Evolutionary conservation across 768 basidiomycete genomes (phyloP).

Genomic region (Boletus sp.): DNA sequence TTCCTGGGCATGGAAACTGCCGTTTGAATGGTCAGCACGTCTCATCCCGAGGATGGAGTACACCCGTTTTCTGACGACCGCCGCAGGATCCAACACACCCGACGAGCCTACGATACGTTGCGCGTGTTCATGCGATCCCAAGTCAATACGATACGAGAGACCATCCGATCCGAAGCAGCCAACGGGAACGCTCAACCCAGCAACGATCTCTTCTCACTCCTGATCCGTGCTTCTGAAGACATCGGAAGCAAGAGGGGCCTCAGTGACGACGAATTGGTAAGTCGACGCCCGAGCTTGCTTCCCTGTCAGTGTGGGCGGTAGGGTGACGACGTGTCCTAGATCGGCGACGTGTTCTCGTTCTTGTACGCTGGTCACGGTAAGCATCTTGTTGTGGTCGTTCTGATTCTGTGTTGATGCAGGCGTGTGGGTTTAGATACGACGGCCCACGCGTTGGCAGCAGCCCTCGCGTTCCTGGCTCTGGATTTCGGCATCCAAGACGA

Average conservation of each 20-base stretch:
- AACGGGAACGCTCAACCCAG: not conserved
- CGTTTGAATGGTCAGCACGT: slow-evolving; percentile 9
- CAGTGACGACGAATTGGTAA: slow-evolving; percentile 15
- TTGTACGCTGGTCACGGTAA: slow-evolving; percentile 57
- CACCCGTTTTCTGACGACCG: not conserved
- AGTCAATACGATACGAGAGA: not conserved
- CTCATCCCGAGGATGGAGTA: not conserved
- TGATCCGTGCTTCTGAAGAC: slow-evolving; percentile 15
- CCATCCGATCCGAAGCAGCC: not conserved
- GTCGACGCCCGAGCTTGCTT: not conserved
- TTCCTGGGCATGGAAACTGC: slow-evolving; percentile 19
- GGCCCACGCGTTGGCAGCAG: slow-evolving; percentile 28
- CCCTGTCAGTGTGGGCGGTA: not conserved
- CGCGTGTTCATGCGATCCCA: slow-evolving; percentile 15
- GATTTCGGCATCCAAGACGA: slow-evolving; percentile 31
- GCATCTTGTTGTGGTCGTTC: not conserved
- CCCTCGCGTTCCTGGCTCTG: slow-evolving; percentile 30
- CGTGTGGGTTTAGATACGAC: slow-evolving; percentile 23
- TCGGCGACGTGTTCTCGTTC: slow-evolving; percentile 49
- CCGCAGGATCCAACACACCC: slow-evolving; percentile 13
- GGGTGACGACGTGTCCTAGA: slow-evolving; percentile 25
- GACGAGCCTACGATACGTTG: slow-evolving; percentile 15
- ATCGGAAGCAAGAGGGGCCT: slow-evolving; percentile 12
- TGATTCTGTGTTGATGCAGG: not conserved
- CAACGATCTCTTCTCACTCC: slow-evolving; percentile 13